phyloP scores from a whole-genome alignment of 306 rosid species.

The Inga leiocalycina region DNA sequence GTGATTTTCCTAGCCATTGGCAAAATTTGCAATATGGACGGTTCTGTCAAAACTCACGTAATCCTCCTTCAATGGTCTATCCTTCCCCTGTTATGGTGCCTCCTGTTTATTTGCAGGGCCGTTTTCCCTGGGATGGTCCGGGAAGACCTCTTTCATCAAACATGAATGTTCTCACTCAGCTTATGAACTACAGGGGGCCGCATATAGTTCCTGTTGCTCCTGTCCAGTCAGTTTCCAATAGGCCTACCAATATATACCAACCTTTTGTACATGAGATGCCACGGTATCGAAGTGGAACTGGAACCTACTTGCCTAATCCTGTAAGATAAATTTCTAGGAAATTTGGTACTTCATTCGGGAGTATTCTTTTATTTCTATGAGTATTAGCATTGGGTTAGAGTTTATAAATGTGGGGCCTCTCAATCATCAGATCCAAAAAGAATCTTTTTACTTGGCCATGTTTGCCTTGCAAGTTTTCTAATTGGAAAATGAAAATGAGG shows the following conservation, averaged over 20 bases:
- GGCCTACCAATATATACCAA: constrained; percentile 75
- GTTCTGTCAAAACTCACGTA: constrained; percentile 62
- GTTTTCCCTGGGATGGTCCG: constrained; percentile 87
- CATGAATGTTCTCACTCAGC: constrained; percentile 53
- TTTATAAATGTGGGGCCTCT: not conserved
- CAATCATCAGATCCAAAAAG: not conserved
- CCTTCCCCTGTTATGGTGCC: constrained; percentile 69
- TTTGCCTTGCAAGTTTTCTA: not conserved
- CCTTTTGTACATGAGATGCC: constrained; percentile 81
- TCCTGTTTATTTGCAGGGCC: constrained; percentile 85
- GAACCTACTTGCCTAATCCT: constrained; percentile 94
- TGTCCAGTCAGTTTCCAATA: constrained; percentile 65
- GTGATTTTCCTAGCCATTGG: constrained; percentile 86
- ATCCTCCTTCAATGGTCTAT: constrained; percentile 54
- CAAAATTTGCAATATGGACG: constrained; percentile 84
- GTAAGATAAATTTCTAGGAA: constrained; percentile 59
- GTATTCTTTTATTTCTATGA: not conserved
- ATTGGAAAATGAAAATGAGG: not conserved
- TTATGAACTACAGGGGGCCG: constrained; percentile 76
- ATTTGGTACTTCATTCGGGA: not conserved
- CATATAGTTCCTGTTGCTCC: constrained; percentile 78
- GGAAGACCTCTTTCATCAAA: constrained; percentile 84
- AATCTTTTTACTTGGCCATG: not conserved
- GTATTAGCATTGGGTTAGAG: not conserved
- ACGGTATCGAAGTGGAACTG: constrained; percentile 90